Percentiles rank a stretch among this genome's conserved stretches.
Conservation (phyloP, 768 basidiomycete genomes). For the Mycena alexandri region DNA sequence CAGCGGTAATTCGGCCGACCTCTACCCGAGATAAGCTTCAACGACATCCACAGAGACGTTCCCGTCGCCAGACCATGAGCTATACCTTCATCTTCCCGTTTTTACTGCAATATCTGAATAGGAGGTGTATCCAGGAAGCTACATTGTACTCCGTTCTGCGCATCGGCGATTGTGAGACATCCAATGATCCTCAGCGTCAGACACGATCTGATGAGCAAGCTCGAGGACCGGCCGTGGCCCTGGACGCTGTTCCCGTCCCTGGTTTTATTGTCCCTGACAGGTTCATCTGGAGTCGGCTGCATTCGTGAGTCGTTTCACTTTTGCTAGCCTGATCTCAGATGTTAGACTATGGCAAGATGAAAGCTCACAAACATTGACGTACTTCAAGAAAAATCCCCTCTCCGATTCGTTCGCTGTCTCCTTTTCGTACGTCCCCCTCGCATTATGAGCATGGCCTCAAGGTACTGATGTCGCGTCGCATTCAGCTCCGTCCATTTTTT, state of each 20-base stretch:
- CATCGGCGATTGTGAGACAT: constrained; percentile 17
- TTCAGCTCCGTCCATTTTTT: constrained; percentile 13
- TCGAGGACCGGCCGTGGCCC: background rate
- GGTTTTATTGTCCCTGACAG: background rate
- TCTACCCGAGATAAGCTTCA: constrained; percentile 28
- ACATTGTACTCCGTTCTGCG: constrained; percentile 3
- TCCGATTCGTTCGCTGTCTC: background rate
- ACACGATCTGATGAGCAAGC: constrained; percentile 16
- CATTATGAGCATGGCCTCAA: background rate
- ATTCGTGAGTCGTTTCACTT: background rate
- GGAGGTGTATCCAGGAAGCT: constrained; percentile 8
- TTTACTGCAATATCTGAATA: constrained; percentile 3
- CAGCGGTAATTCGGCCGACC: constrained; percentile 33
- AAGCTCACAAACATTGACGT: background rate
- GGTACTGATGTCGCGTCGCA: constrained; percentile 16
- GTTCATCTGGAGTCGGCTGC: background rate
- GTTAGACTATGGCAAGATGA: background rate
- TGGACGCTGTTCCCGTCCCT: background rate
- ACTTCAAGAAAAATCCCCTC: background rate
- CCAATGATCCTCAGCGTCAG: background rate
- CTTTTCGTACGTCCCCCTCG: background rate
- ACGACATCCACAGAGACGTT: background rate
- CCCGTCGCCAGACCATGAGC: constrained; percentile 7
- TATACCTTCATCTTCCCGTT: background rate
- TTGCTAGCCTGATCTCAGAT: background rate